These are phyloP conservation scores for Mikania micrantha DNA, from an alignment of 129 eudicot species.

Conservation along the genomic window DNA sequence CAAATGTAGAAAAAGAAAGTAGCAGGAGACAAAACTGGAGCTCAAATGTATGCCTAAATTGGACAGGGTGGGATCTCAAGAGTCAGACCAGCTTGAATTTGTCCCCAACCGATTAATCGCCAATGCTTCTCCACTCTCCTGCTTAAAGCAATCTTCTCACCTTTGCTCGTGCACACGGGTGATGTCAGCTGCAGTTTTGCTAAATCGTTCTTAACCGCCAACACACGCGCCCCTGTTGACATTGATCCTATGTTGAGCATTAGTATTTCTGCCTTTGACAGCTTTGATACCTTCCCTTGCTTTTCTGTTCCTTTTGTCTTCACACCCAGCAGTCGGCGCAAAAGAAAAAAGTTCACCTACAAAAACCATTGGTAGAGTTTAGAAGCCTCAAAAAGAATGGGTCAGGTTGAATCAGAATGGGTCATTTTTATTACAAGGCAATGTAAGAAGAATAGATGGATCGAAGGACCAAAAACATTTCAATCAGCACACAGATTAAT, in stretches of 20 bases:
- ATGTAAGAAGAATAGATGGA: no score
- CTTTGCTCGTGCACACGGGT: slow-evolving; percentile 96
- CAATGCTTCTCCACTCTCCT: slow-evolving; percentile 94
- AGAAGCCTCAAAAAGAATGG: not conserved
- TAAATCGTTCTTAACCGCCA: slow-evolving; percentile 83
- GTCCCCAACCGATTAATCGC: slow-evolving; percentile 99
- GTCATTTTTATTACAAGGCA: not conserved
- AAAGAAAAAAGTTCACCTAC: slow-evolving; percentile 88
- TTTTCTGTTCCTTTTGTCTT: slow-evolving; percentile 91
- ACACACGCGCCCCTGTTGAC: slow-evolving; percentile 95
- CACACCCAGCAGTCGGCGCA: slow-evolving; percentile 82
- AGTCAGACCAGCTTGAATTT: slow-evolving; percentile 87
- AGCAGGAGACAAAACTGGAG: slow-evolving; percentile 34
- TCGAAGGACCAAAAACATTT: no score
- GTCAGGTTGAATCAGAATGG: not conserved
- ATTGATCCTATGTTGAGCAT: slow-evolving; percentile 97
- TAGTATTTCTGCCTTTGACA: slow-evolving; percentile 76
- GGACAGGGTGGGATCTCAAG: slow-evolving; percentile 94
- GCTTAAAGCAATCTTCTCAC: slow-evolving; percentile 93
- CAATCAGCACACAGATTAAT: no score
- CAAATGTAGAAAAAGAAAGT: not conserved
- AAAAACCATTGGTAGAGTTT: not conserved
- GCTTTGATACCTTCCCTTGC: slow-evolving; percentile 84
- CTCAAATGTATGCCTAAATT: slow-evolving; percentile 37
- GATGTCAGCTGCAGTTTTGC: slow-evolving; percentile 90